phyloP scores from a whole-genome alignment of 805 yeast genomes.

The Brettanomyces custersianus region DNA sequence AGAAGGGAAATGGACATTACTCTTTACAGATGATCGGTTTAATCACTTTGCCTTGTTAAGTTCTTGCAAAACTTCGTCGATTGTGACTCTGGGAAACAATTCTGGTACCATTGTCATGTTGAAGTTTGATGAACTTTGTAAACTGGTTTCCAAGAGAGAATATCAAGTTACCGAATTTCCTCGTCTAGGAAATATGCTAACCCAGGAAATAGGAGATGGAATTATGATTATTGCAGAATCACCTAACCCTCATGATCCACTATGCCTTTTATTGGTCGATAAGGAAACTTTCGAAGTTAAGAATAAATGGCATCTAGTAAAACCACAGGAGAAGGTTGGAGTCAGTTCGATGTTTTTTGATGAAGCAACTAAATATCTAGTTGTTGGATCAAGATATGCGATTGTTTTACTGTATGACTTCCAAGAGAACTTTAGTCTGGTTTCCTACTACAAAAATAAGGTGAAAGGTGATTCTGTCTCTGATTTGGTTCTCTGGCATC shows the following conservation, averaged over 20 bases:
- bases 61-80: conserved; percentile 12
- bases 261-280: conserved; percentile 33
- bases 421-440: conserved; percentile 14
- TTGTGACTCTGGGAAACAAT: conserved; percentile 22
- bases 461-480: conserved; percentile 65
- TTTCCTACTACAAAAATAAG: conserved; percentile 35
- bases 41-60: conserved; percentile 20
- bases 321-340: conserved; percentile 34
- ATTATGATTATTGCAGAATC: conserved; percentile 46
- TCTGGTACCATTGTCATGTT: conserved; percentile 37
- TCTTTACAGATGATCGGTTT: conserved; percentile 20
- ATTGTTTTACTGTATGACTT: conserved; percentile 50
- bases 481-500: conserved; percentile 25
- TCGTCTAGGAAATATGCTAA: conserved; percentile 42
- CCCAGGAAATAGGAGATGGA: conserved; percentile 17
- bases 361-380: conserved; percentile 33
- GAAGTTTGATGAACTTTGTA: conserved; percentile 30
- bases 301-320: conserved; percentile 8
- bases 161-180: conserved; percentile 22
- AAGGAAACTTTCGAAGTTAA: conserved; percentile 18
- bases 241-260: conserved; percentile 54
- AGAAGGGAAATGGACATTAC: conserved; percentile 19
- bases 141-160: conserved; percentile 17
- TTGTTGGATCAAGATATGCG: conserved; percentile 68
- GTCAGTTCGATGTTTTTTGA: conserved; percentile 44